phyloP scores from a whole-genome alignment of 2,329 filamentous ascomycete genomes.

The Camillea tinctor region DNA sequence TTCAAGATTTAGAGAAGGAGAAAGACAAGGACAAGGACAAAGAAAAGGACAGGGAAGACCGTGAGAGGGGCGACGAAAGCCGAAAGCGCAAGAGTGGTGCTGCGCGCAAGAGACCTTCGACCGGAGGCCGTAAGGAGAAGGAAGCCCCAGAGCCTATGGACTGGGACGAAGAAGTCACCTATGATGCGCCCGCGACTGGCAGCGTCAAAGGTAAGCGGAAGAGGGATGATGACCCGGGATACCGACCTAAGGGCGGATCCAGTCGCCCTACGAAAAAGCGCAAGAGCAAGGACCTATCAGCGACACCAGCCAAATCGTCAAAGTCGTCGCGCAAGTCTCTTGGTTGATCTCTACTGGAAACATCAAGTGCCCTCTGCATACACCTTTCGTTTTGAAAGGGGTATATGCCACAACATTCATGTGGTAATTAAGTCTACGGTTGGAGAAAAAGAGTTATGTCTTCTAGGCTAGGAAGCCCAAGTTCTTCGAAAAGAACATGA shows the following conservation, averaged over 20 bases:
- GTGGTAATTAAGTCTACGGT: neutral
- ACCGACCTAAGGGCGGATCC: slow-evolving; percentile 57
- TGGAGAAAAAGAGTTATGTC: neutral
- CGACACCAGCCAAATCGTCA: slow-evolving; percentile 14
- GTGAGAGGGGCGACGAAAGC: slow-evolving; percentile 33
- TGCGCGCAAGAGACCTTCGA: slow-evolving; percentile 40
- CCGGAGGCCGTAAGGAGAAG: slow-evolving; percentile 31
- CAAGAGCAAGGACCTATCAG: slow-evolving; percentile 46
- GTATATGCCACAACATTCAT: neutral
- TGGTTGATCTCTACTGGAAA: slow-evolving; percentile 1
- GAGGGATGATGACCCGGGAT: slow-evolving; percentile 58
- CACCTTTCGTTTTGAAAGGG: neutral
- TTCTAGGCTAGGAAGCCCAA: neutral
- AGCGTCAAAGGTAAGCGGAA: slow-evolving; percentile 53
- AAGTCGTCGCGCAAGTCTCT: slow-evolving; percentile 24
- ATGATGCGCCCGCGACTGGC: slow-evolving; percentile 32
- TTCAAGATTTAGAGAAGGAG: slow-evolving; percentile 67
- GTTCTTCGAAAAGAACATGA: neutral
- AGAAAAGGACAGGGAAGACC: slow-evolving; percentile 41
- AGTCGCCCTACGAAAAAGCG: slow-evolving; percentile 57
- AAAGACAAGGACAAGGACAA: slow-evolving; percentile 40
- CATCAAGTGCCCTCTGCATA: neutral
- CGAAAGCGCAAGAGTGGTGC: slow-evolving; percentile 32
- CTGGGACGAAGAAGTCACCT: slow-evolving; percentile 34
- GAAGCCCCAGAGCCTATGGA: slow-evolving; percentile 3